Evolutionary conservation across 805 yeast genomes (phyloP).

Genomic region (Ogataea trehaloabstinens): DNA sequence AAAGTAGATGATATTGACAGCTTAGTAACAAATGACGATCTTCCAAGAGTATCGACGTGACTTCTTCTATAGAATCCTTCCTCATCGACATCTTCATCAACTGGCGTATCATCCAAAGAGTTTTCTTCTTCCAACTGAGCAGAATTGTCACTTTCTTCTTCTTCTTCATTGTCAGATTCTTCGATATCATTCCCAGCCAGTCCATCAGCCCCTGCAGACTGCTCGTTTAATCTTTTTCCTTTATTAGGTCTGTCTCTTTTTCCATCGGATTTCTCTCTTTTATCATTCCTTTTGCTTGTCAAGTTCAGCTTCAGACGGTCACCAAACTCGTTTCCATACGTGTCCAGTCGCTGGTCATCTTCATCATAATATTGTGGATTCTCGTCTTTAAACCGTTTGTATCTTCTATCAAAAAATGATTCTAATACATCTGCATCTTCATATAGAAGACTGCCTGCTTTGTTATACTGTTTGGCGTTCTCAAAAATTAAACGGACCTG

Average conservation of each 20-base stretch:
- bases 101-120: slow-evolving; percentile 8
- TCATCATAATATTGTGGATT: slow-evolving; percentile 25
- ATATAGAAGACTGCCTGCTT: slow-evolving; percentile 66
- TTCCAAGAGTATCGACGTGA: slow-evolving; percentile 13
- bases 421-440: slow-evolving; percentile 66
- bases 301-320: slow-evolving; percentile 6
- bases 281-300: slow-evolving; percentile 4
- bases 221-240: slow-evolving; percentile 9
- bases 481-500: slow-evolving; percentile 64
- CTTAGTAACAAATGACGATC: slow-evolving; percentile 36
- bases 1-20: slow-evolving; percentile 35
- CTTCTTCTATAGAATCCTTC: slow-evolving; percentile 6
- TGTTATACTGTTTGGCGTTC: slow-evolving; percentile 80
- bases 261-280: background rate
- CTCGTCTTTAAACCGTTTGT: slow-evolving; percentile 33
- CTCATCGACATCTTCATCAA: slow-evolving; percentile 6
- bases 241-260: slow-evolving; percentile 3
- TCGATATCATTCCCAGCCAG: slow-evolving; percentile 6
- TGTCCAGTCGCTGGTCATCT: slow-evolving; percentile 11
- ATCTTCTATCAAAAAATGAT: slow-evolving; percentile 44
- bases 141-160: slow-evolving; percentile 10
- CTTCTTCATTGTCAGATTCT: slow-evolving; percentile 5
- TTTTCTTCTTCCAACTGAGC: slow-evolving; percentile 8
- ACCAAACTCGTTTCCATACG: slow-evolving; percentile 8
- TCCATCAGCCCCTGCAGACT: slow-evolving; percentile 7